phyloP scores from a whole-genome alignment of 2,329 filamentous ascomycete genomes.

The Phialocephala sp. region DNA sequence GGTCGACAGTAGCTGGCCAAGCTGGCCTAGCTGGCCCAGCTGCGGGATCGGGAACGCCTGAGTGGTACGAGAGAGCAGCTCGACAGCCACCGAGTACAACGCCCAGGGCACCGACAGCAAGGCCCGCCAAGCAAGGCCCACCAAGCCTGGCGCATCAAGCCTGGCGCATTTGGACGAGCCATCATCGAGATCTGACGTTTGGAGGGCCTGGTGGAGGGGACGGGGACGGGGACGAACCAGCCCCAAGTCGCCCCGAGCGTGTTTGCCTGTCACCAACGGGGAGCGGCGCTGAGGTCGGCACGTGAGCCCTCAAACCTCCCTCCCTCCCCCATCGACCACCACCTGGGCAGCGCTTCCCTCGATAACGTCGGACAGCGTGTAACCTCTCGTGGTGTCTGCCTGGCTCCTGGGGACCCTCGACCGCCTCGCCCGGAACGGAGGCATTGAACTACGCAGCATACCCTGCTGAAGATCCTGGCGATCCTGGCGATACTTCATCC shows the following conservation, averaged over 20 bases:
- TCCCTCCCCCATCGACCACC: neutral
- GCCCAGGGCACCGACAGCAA: slow-evolving; percentile 8
- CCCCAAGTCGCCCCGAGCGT: slow-evolving; percentile 1
- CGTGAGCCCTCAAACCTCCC: slow-evolving; percentile 10
- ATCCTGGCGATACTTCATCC: slow-evolving; percentile 7
- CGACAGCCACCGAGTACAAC: slow-evolving; percentile 15
- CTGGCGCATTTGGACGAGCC: slow-evolving; percentile 9
- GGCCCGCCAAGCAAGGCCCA: no score
- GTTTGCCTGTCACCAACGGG: neutral
- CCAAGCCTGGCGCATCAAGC: no score
- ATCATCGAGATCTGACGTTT: slow-evolving; percentile 1
- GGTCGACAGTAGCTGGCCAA: no score
- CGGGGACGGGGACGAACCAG: slow-evolving; percentile 1
- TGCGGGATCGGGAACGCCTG: slow-evolving; percentile 19
- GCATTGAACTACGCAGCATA: neutral
- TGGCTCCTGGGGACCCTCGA: neutral
- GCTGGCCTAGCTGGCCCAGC: slow-evolving; percentile 19
- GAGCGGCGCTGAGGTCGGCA: slow-evolving; percentile 1
- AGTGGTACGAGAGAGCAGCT: slow-evolving; percentile 18
- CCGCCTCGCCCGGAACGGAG: neutral
- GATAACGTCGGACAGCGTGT: slow-evolving; percentile 5
- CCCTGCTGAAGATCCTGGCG: slow-evolving; percentile 1
- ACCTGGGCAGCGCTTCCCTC: slow-evolving; percentile 3
- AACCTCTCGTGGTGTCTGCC: slow-evolving; percentile 18
- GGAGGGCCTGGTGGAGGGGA: no score